phyloP scores from a whole-genome alignment of 2,329 filamentous ascomycete species.

The Aspergillus jensenii region DNA sequence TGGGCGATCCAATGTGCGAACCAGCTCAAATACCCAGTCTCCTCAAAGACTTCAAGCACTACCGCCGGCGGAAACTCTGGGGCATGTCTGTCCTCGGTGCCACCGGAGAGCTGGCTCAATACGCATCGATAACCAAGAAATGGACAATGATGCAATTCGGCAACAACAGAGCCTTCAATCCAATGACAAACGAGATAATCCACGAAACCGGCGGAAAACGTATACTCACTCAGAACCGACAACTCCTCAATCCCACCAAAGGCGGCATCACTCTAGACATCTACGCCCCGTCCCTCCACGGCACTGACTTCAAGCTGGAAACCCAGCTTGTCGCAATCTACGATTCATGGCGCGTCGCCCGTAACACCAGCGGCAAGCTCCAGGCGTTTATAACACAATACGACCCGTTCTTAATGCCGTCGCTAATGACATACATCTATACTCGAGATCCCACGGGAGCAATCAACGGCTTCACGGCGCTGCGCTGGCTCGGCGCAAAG shows the following conservation, averaged over 20 bases:
- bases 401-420: slow-evolving; percentile 39
- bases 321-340: slow-evolving; percentile 36
- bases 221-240: slow-evolving; percentile 37
- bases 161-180: slow-evolving; percentile 42
- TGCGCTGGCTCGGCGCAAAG: slow-evolving; percentile 37
- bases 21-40: slow-evolving; percentile 24
- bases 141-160: slow-evolving; percentile 41
- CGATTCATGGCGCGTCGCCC: slow-evolving; percentile 37
- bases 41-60: slow-evolving; percentile 37
- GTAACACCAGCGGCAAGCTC: slow-evolving; percentile 25
- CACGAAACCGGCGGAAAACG: slow-evolving; percentile 37
- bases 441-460: slow-evolving; percentile 28
- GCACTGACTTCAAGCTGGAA: slow-evolving; percentile 31
- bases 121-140: slow-evolving; percentile 22
- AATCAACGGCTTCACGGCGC: slow-evolving; percentile 40
- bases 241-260: slow-evolving; percentile 37
- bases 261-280: slow-evolving; percentile 34
- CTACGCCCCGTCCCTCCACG: slow-evolving; percentile 33
- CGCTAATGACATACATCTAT: slow-evolving; percentile 44
- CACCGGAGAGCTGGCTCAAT: slow-evolving; percentile 32
- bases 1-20: slow-evolving; percentile 41
- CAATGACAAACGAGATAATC: slow-evolving; percentile 40
- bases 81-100: slow-evolving; percentile 40
- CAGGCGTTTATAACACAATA: slow-evolving; percentile 45
- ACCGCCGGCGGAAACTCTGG: slow-evolving; percentile 30